Evolutionary conservation across 768 basidiomycete species (phyloP).

Genomic region (Rhizopogon vesiculosus): DNA sequence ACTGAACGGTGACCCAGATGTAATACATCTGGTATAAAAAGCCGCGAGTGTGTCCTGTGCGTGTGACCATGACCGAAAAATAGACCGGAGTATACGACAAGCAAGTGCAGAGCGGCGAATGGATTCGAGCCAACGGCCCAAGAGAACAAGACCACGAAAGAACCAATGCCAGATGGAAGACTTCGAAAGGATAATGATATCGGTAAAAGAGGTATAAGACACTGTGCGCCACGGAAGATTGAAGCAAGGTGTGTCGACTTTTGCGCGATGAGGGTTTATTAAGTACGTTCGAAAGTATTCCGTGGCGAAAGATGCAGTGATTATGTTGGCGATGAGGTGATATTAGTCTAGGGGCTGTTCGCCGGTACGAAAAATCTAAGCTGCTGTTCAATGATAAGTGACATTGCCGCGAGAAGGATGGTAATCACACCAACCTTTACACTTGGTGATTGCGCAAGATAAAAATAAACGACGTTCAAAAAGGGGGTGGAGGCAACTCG

Average conservation of each 20-base stretch:
- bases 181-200: constrained; percentile 43
- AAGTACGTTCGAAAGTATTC: constrained; percentile 20
- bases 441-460: constrained; percentile 17
- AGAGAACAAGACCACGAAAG: constrained; percentile 21
- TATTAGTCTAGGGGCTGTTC: constrained; percentile 33
- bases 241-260: constrained; percentile 6
- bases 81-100: constrained; percentile 21
- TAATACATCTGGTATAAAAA: constrained; percentile 14
- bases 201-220: constrained; percentile 24
- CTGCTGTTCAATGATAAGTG: constrained; percentile 11
- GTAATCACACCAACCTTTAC: constrained; percentile 36
- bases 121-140: constrained; percentile 31
- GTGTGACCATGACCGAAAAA: constrained; percentile 32
- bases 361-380: constrained; percentile 35
- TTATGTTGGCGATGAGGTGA: constrained; percentile 26
- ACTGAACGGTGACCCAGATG: constrained; percentile 28
- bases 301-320: constrained; percentile 19
- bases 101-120: constrained; percentile 21
- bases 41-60: constrained; percentile 31
- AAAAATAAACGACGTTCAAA: constrained; percentile 37
- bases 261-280: constrained; percentile 1
- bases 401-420: not conserved
- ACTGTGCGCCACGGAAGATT: constrained; percentile 16
- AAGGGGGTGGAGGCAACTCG: constrained; percentile 67
- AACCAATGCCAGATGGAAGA: constrained; percentile 23